phyloP scores from a whole-genome alignment of 805 yeast species.

The Metschnikowia corniflorae region DNA sequence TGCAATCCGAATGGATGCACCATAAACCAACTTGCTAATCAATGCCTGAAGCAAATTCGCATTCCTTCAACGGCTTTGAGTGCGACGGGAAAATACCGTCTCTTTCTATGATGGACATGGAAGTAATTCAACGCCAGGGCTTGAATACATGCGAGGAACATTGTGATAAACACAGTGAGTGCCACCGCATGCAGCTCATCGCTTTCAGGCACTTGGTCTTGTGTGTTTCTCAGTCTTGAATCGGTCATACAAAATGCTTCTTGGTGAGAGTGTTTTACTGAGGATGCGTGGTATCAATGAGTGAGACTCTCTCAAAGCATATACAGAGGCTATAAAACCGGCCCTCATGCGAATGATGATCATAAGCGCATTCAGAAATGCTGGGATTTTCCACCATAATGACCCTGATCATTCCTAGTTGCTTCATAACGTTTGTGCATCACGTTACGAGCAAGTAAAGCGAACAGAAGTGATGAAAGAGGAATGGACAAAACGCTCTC shows the following conservation, averaged over 20 bases:
- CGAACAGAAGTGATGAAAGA: too few species aligned
- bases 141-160: neutral
- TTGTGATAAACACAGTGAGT: neutral
- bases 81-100: neutral
- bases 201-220: neutral
- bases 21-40: neutral
- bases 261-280: too few species aligned
- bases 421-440: too few species aligned
- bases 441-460: too few species aligned
- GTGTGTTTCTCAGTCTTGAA: neutral
- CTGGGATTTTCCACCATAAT: too few species aligned
- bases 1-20: constrained; percentile 1
- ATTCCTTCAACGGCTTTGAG: neutral
- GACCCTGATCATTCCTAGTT: too few species aligned
- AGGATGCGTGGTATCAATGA: too few species aligned
- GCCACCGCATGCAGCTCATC: neutral
- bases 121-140: neutral
- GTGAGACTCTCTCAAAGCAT: too few species aligned
- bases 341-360: too few species aligned
- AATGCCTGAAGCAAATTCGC: neutral
- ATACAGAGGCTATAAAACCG: too few species aligned
- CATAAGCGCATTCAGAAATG: too few species aligned
- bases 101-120: constrained; percentile 2
- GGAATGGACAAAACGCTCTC: too few species aligned
- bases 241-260: neutral